phyloP scores from a whole-genome alignment of 139 green algal genomes.

The Chlamydomonas applanata region DNA sequence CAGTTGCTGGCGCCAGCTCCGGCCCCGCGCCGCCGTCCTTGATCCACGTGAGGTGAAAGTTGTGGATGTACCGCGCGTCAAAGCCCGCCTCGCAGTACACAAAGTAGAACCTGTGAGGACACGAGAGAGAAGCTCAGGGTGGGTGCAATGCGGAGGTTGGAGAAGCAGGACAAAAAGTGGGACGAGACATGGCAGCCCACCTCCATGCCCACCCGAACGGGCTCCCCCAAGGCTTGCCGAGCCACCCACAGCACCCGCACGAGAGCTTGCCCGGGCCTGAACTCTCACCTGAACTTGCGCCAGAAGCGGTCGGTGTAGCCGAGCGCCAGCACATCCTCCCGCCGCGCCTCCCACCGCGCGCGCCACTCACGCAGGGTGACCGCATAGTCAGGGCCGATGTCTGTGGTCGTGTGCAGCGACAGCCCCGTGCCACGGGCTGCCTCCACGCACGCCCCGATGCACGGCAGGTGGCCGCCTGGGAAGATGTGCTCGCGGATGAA shows the following conservation, averaged over 20 bases:
- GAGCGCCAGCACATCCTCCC: conserved; percentile 45
- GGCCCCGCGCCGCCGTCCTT: conserved; percentile 37
- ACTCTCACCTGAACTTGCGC: conserved; percentile 71
- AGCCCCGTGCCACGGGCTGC: conserved; percentile 41
- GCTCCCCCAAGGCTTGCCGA: background rate
- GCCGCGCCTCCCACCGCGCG: conserved; percentile 44
- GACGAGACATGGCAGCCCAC: background rate
- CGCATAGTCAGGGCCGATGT: conserved; percentile 91
- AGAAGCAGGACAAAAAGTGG: background rate
- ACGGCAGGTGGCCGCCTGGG: conserved; percentile 86
- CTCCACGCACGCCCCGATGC: conserved; percentile 76
- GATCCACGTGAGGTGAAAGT: conserved; percentile 76
- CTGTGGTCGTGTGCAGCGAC: conserved; percentile 32
- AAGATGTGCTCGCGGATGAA: conserved; percentile 99
- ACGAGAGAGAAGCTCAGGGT: background rate
- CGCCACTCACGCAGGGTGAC: conserved; percentile 84
- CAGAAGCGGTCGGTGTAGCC: conserved; percentile 83
- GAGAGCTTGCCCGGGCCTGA: background rate
- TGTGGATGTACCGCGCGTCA: conserved; percentile 84
- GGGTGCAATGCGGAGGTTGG: too few species aligned
- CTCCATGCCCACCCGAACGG: background rate
- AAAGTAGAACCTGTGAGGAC: conserved; percentile 82
- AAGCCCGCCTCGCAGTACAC: conserved; percentile 92
- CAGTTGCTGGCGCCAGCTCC: background rate
- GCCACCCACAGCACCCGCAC: too few species aligned